phyloP scores from a whole-genome alignment of 495 filamentous ascomycete species.

The Durotheca rogersii region DNA sequence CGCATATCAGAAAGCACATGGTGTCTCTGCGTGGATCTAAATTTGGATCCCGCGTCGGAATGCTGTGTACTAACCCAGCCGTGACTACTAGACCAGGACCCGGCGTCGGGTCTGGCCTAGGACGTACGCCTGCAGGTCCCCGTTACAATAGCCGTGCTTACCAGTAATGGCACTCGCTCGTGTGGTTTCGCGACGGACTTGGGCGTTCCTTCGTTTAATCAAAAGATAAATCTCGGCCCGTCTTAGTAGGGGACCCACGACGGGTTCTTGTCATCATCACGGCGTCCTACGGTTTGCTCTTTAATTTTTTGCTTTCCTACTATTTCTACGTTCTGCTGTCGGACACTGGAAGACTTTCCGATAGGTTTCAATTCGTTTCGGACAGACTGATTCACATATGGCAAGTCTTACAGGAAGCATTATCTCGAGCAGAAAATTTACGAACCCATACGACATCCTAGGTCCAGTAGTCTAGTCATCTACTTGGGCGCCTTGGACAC shows the following conservation, averaged over 20 bases:
- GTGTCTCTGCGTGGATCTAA: constrained; percentile 97
- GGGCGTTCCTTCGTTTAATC: constrained; percentile 5
- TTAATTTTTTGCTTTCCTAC: constrained; percentile 33
- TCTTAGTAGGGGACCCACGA: constrained; percentile 18
- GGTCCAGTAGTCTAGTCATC: constrained; percentile 54
- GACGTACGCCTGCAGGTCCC: constrained; percentile 56
- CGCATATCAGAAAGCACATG: constrained; percentile 98
- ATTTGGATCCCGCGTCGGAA: constrained; percentile 95
- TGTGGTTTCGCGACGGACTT: constrained; percentile 17
- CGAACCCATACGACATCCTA: constrained; percentile 58
- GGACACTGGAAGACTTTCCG: constrained; percentile 27
- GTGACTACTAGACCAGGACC: constrained; percentile 82
- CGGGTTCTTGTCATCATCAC: constrained; percentile 5
- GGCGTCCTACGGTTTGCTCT: constrained; percentile 15
- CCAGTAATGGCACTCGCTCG: constrained; percentile 41
- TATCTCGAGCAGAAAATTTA: constrained; percentile 56
- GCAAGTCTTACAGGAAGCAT: constrained; percentile 46
- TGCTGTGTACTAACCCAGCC: constrained; percentile 96
- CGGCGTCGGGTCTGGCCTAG: constrained; percentile 62
- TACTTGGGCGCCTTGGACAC: constrained; percentile 58
- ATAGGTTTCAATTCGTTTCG: constrained; percentile 34
- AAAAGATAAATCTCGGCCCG: constrained; percentile 16
- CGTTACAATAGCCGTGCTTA: constrained; percentile 52
- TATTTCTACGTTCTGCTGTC: constrained; percentile 38
- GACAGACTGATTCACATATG: constrained; percentile 35